These are phyloP conservation scores for Reutealis trisperma DNA, from an alignment of 345 rosid genomes.

Conservation along the genomic window DNA sequence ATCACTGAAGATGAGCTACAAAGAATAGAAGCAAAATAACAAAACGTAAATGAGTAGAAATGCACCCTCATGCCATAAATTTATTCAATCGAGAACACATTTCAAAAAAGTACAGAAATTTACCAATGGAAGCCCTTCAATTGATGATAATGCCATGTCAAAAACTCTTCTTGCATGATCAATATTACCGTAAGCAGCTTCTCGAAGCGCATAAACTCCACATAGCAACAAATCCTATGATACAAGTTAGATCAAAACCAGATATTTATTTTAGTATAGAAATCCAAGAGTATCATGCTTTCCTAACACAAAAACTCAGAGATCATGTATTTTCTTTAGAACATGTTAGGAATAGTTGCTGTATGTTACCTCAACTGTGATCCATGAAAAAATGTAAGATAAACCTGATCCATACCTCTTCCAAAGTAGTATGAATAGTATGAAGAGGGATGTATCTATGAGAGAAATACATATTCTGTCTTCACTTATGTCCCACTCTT, in stretches of 20 bases:
- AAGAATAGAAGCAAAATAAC: not conserved
- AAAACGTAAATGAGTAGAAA: too few relatives aligned
- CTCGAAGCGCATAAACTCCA: constrained; percentile 94
- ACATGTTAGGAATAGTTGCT: not conserved
- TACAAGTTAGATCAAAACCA: constrained; percentile 15
- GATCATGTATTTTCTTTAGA: not conserved
- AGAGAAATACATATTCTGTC: too few relatives aligned
- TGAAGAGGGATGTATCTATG: not conserved
- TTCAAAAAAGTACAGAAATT: constrained; percentile 17
- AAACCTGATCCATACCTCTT: too few relatives aligned
- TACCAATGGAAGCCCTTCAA: constrained; percentile 72
- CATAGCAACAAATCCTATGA: constrained; percentile 81
- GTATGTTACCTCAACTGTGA: not conserved
- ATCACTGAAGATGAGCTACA: not conserved
- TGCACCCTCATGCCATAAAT: not conserved
- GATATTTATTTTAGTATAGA: not conserved
- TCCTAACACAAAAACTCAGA: not conserved
- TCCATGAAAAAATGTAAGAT: not conserved
- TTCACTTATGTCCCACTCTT: not conserved
- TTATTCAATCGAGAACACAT: not conserved
- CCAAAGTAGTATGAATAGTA: not conserved
- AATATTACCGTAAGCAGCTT: constrained; percentile 80
- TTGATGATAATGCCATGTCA: constrained; percentile 90
- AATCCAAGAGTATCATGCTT: not conserved
- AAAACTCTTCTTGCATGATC: constrained; percentile 86